These are phyloP conservation scores for Pelargonium nanum DNA, from an alignment of 345 rosid species.

Conservation along the genomic window DNA sequence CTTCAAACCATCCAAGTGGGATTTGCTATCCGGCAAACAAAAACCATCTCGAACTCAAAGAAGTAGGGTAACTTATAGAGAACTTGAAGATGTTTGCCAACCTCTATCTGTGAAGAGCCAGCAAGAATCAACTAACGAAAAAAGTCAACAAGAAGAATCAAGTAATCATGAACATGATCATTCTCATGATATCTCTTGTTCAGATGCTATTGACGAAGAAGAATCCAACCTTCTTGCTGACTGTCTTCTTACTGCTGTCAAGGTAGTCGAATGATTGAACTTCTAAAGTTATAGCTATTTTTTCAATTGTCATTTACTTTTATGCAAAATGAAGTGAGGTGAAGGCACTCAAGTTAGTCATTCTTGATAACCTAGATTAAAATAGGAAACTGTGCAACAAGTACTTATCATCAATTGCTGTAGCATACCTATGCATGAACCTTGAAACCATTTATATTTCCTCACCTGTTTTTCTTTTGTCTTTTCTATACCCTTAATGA, in stretches of 20 bases:
- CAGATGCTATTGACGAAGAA: slow-evolving; percentile 39
- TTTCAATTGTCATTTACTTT: slow-evolving; percentile 1
- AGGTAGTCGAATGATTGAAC: slow-evolving; percentile 35
- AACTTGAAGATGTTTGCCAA: slow-evolving; percentile 25
- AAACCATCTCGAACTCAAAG: slow-evolving; percentile 28
- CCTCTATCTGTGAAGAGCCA: slow-evolving; percentile 25
- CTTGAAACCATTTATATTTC: no score
- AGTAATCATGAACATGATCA: slow-evolving; percentile 19
- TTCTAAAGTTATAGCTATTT: slow-evolving; percentile 1
- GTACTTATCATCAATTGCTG: no score
- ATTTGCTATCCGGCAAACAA: slow-evolving; percentile 41
- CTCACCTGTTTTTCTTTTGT: no score
- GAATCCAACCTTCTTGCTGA: slow-evolving; percentile 49
- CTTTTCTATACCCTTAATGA: no score
- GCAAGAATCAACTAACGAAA: slow-evolving; percentile 31
- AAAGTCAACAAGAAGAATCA: slow-evolving; percentile 24
- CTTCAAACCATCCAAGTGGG: slow-evolving; percentile 70
- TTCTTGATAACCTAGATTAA: neutral
- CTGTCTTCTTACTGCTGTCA: slow-evolving; percentile 83
- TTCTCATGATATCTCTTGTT: slow-evolving; percentile 28
- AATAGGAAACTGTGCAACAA: no score
- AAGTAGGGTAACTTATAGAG: slow-evolving; percentile 22
- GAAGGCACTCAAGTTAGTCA: no score
- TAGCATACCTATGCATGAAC: no score
- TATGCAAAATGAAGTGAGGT: neutral